These are phyloP conservation scores for Laguncularia racemosa DNA, from an alignment of 345 rosid species.

Conservation along the genomic window DNA sequence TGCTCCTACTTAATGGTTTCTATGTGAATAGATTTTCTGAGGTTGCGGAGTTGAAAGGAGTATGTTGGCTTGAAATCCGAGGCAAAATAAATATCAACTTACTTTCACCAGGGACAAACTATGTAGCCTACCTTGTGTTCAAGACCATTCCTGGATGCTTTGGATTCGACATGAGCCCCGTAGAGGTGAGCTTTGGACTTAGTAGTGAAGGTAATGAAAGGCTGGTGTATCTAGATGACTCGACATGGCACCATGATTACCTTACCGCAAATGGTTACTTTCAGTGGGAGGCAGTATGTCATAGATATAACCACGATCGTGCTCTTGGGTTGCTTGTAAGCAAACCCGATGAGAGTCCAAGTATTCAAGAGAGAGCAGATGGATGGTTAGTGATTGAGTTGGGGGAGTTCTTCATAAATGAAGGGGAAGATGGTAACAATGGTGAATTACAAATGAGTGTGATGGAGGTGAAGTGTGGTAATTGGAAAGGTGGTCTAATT, in stretches of 20 bases:
- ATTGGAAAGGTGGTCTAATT: conserved; percentile 19
- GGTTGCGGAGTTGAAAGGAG: conserved; percentile 15
- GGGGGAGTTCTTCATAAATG: conserved; percentile 15
- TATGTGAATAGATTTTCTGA: conserved; percentile 17
- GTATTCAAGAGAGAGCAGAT: conserved; percentile 7
- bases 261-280: too few species aligned
- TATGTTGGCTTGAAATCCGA: conserved; percentile 23
- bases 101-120: conserved; percentile 20
- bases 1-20: background rate
- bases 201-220: background rate
- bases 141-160: background rate
- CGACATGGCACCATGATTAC: too few species aligned
- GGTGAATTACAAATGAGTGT: conserved; percentile 15
- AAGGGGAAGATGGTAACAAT: conserved; percentile 7
- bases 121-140: conserved; percentile 30
- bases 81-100: conserved; percentile 16
- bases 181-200: conserved; percentile 13
- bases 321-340: too few species aligned
- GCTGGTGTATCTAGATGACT: conserved; percentile 5
- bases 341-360: too few species aligned
- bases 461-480: conserved; percentile 1
- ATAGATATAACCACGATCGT: too few species aligned
- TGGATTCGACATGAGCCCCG: conserved; percentile 11
- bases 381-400: conserved; percentile 32
- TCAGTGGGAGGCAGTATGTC: too few species aligned